Base-by-base conservation (phyloP, 306 rosid species). In the Gynostemma pentaphyllum region DNA sequence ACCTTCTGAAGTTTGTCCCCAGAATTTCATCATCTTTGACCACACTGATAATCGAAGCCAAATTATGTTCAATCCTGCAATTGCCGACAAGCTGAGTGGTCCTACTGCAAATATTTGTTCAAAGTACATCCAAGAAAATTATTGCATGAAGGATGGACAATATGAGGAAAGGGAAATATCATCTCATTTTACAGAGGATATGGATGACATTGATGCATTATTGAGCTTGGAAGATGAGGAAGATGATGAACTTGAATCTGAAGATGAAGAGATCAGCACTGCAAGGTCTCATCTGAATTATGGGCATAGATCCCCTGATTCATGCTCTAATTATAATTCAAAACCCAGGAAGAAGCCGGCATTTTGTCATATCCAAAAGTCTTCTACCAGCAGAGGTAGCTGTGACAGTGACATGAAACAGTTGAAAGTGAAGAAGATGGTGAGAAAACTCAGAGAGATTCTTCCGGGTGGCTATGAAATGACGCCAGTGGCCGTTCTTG, bases 221-320 rank as follows among this genome's bases (percentile, higher is more conserved):
- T 55, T 91, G 85, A 91, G 97, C 86, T 76, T 85, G 74, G 97
- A 86, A 72, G 78, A 70, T 32, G 83, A 87, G 28, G 94, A 83
- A 27, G 72, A 76, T 46, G 86, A 81, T 30, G 97, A 85, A 29
- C 63, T 74, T 57, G 87, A 81, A 63, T 68, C 67, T 24, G 97
- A 85, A 13, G 66, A 61, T 36, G 97, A 85, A 34, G 97, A 83
- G 70, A 74, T 85, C 66, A 87, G 95, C 85, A 87, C 97, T 1
- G 97, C 96, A n/a, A 83, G 95, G 61, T 83, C 91, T 62, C 68
- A 64, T 13, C 85, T 78, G 62, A 73, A 78, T 52, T 74, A 79
- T 66, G 90, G 80, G 44, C 72, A 71, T 42, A 30, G 68, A 23
- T 77, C 78, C 19, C 75, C 83, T 34, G 96, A 91, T 62, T 80